A percentile compares a stretch with the other conserved stretches of the same genome.
These are phyloP conservation scores for Cyclanthera cordifolia DNA, from an alignment of 306 rosid genomes.

Conservation along the genomic window DNA sequence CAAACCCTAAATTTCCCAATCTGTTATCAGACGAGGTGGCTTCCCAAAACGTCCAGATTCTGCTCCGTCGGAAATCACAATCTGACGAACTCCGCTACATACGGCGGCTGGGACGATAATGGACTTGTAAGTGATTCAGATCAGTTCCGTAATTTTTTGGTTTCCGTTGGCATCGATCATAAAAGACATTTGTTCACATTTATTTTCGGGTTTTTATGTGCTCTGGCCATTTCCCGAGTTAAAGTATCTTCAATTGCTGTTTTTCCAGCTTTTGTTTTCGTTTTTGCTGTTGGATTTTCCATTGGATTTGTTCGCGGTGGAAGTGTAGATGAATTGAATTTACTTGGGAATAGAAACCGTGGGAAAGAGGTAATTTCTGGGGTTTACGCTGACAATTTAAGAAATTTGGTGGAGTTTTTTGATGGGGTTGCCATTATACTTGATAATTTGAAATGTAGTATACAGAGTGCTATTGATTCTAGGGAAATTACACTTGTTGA, in stretches of 20 bases:
- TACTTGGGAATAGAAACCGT: slow-evolving; percentile 35
- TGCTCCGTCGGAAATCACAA: slow-evolving; percentile 27
- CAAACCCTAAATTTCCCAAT: too few species aligned
- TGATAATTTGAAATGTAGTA: slow-evolving; percentile 35
- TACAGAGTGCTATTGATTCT: slow-evolving; percentile 41
- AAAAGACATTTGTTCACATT: slow-evolving; percentile 47
- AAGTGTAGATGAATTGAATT: slow-evolving; percentile 27
- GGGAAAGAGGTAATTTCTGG: slow-evolving; percentile 38
- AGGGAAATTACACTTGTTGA: slow-evolving; percentile 45
- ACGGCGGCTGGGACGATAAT: slow-evolving; percentile 82
- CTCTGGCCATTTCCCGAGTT: slow-evolving; percentile 76
- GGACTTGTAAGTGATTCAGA: slow-evolving; percentile 22
- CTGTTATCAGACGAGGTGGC: too few species aligned
- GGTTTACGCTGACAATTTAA: slow-evolving; percentile 36
- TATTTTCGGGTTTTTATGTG: slow-evolving; percentile 56
- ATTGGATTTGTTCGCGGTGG: slow-evolving; percentile 55
- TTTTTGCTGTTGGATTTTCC: slow-evolving; percentile 60
- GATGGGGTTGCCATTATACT: slow-evolving; percentile 40
- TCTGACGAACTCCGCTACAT: slow-evolving; percentile 28
- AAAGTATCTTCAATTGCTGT: slow-evolving; percentile 62
- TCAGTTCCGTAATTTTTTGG: slow-evolving; percentile 43
- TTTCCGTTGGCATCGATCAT: slow-evolving; percentile 57
- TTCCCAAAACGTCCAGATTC: slow-evolving; percentile 14
- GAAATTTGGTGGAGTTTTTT: slow-evolving; percentile 36
- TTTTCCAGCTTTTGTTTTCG: slow-evolving; percentile 59